Evolutionary conservation across 2,329 filamentous ascomycete species (phyloP).

Genomic region (Botrytis hyacinthi): DNA sequence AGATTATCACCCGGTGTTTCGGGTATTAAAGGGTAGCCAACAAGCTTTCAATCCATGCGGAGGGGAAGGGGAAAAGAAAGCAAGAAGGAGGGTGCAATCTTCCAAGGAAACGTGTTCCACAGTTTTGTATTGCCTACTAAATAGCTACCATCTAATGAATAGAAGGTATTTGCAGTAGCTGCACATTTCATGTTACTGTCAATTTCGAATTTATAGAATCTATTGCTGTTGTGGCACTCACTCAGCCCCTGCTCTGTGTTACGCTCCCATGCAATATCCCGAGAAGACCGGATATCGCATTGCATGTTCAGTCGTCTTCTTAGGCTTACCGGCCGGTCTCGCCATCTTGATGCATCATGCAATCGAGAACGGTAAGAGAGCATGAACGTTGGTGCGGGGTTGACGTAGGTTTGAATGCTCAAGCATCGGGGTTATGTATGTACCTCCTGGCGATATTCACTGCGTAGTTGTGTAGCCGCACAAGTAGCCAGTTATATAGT

Average conservation of each 20-base stretch:
- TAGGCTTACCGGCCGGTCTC: neutral
- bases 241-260: neutral
- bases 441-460: neutral
- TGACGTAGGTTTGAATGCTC: neutral
- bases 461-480: neutral
- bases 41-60: neutral
- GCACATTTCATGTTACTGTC: neutral
- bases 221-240: neutral
- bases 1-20: neutral
- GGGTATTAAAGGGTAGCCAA: neutral
- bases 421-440: neutral
- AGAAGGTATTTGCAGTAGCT: neutral
- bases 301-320: constrained; percentile 7
- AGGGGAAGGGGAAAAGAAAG: neutral
- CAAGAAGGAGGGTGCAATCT: neutral
- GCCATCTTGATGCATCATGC: neutral
- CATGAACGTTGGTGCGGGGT: neutral
- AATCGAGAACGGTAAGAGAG: neutral
- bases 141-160: neutral
- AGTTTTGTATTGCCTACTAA: neutral
- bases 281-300: neutral
- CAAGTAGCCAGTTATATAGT: neutral
- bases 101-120: neutral
- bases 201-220: neutral
- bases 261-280: neutral